These are phyloP conservation scores for Leptographium wingfieldii DNA, from an alignment of 2,329 filamentous ascomycete species.

Conservation along the genomic window DNA sequence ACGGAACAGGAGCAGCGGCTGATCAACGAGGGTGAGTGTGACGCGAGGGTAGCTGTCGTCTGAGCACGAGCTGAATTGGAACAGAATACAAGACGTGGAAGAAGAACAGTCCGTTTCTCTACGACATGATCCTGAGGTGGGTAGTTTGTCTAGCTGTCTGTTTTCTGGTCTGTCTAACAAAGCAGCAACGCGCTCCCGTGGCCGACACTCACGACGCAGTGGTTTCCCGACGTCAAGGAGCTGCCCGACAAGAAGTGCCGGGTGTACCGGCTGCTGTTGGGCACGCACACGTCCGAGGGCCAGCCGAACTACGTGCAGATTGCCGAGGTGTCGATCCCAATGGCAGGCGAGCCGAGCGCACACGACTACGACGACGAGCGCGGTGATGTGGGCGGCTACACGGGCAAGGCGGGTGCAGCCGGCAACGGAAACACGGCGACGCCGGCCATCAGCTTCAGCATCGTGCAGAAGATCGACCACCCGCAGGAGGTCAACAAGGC, in stretches of 20 bases:
- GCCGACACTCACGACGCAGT: slow-evolving; percentile 95
- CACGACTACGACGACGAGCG: slow-evolving; percentile 83
- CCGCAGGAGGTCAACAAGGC: slow-evolving; percentile 98
- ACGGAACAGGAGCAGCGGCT: slow-evolving; percentile 68
- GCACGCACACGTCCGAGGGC: slow-evolving; percentile 83
- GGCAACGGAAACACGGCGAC: slow-evolving; percentile 1
- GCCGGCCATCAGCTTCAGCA: slow-evolving; percentile 69
- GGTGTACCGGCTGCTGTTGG: slow-evolving; percentile 79
- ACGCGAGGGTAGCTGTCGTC: not conserved
- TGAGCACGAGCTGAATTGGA: not conserved
- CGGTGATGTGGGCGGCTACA: slow-evolving; percentile 89
- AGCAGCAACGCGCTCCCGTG: slow-evolving; percentile 82
- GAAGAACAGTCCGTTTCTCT: slow-evolving; percentile 97
- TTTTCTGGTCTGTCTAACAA: not conserved
- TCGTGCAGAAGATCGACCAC: slow-evolving; percentile 93
- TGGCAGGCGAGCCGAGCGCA: slow-evolving; percentile 58
- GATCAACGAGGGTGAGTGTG: slow-evolving; percentile 69
- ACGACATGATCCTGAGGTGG: slow-evolving; percentile 86
- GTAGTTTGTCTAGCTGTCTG: slow-evolving; percentile 6
- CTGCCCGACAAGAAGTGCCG: slow-evolving; percentile 77
- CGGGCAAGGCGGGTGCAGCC: slow-evolving; percentile 37
- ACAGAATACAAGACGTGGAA: slow-evolving; percentile 99
- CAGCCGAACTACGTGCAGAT: slow-evolving; percentile 89
- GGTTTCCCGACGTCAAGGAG: slow-evolving; percentile 91
- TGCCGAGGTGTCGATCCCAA: slow-evolving; percentile 85